These are phyloP conservation scores for Flaveria bidentis DNA, from an alignment of 129 eudicot species.

Conservation along the genomic window DNA sequence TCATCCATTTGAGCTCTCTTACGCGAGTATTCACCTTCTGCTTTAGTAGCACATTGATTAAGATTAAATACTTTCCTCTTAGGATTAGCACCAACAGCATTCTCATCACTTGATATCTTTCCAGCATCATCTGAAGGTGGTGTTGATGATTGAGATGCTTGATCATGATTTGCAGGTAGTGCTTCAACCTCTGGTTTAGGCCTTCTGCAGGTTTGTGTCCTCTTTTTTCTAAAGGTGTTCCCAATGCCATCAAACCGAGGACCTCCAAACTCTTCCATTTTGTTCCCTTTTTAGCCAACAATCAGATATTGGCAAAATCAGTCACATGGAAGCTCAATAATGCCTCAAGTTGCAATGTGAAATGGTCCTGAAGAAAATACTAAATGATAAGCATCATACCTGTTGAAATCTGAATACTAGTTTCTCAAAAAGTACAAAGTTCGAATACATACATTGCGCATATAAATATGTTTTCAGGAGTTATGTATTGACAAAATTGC, in stretches of 20 bases:
- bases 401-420: neutral
- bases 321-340: constrained; percentile 15
- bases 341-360: constrained; percentile 23
- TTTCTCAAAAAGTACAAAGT: neutral
- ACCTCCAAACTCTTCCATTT: constrained; percentile 61
- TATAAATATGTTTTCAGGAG: neutral
- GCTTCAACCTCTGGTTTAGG: constrained; percentile 69
- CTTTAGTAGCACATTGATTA: constrained; percentile 62
- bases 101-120: constrained; percentile 78
- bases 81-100: constrained; percentile 50
- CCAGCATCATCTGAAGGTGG: constrained; percentile 67
- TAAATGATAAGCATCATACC: constrained; percentile 29
- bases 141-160: constrained; percentile 48
- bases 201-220: constrained; percentile 74
- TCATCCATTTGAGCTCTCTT: constrained; percentile 48
- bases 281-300: constrained; percentile 15
- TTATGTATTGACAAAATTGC: neutral
- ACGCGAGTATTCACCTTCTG: constrained; percentile 43
- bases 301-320: constrained; percentile 18
- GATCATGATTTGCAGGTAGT: constrained; percentile 43
- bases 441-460: neutral
- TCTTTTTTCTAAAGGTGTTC: constrained; percentile 52
- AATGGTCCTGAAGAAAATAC: constrained; percentile 28
- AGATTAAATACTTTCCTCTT: constrained; percentile 78
- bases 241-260: constrained; percentile 50